A percentile compares a stretch with the other conserved stretches of the same genome.
These are phyloP conservation scores for Tuber calosporum DNA, from an alignment of 495 filamentous ascomycete genomes.

Conservation along the genomic window DNA sequence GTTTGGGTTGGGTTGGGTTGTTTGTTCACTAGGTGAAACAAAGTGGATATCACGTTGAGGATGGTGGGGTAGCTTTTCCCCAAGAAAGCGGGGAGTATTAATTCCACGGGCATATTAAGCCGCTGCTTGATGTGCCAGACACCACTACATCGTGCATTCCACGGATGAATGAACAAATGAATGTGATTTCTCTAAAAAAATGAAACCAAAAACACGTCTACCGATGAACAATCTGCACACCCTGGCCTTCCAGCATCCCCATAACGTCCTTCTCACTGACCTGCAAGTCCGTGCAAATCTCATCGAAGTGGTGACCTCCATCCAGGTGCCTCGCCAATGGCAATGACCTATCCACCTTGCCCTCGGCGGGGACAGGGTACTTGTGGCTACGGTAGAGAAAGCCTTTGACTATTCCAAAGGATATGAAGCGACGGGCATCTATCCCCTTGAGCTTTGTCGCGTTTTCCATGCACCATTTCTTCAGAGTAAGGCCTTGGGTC, in stretches of 20 bases:
- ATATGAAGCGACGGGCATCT: constrained; percentile 83
- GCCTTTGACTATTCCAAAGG: constrained; percentile 92
- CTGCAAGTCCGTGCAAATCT: constrained; percentile 64
- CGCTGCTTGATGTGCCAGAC: not conserved
- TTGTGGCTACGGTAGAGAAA: constrained; percentile 92
- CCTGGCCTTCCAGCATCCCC: constrained; percentile 49
- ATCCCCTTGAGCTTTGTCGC: constrained; percentile 57
- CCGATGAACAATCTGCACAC: constrained; percentile 53
- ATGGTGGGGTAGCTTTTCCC: not conserved
- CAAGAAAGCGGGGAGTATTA: not conserved
- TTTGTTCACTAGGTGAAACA: not conserved
- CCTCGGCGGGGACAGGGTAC: constrained; percentile 49
- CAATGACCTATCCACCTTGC: constrained; percentile 5
- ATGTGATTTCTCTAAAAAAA: not conserved
- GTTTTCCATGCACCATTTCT: constrained; percentile 72
- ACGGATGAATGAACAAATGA: not conserved
- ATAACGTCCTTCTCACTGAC: constrained; percentile 54
- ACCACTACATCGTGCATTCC: not conserved
- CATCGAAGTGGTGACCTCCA: constrained; percentile 63
- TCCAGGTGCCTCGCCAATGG: constrained; percentile 53
- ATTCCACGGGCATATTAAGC: not conserved
- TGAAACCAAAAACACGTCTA: constrained; percentile 30
- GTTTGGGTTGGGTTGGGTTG: not conserved
- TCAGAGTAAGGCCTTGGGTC: constrained; percentile 66
- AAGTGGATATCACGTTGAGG: not conserved